Evolutionary conservation across 441 rosid genomes (phyloP), one percentile per base, ranked within the genome.

Genomic region (Corymbia citriodora): DNA sequence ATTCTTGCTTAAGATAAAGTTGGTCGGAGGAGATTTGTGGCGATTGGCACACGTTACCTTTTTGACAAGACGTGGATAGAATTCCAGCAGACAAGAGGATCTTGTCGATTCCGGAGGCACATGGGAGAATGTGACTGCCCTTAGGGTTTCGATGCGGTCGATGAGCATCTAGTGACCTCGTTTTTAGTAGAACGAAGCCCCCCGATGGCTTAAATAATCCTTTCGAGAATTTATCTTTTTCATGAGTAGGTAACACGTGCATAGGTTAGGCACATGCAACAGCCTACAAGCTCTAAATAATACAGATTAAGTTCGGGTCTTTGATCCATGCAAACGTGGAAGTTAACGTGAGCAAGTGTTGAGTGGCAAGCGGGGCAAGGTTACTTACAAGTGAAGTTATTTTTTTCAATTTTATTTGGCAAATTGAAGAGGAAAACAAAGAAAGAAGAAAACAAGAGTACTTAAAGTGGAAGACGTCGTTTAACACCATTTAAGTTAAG

Each of bases 221-320:
- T 36, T 70, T 8, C 18, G 14, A 33, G 33, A 2, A 33, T 33
- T 70, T 70, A 25, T 19, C 48, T 17, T 70, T 70, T 70, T 33
- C 0, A 29, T n/a, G 18, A 0, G 0, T 9, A 3, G 72, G 72
- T 40, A 17, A 9, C 72, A 65, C 36, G 36, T n/a, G 72, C 36
- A n/a, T 17, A 29, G 72, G 72, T 33, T 65, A 1, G 25, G 25
- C 25, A 10, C 48, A 6, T 36, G 48, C 3, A 33, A 6, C 48
- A 10, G 7, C 81, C 14, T 72, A 6, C 48, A 6, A 72, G 81
- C 48, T 19, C 27, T 18, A 18, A 33, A 6, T 33, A 18, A 18
- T 33, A 33, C 13, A 5, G 45, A 40, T 72, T 18, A 33, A 72
- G 81, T 72, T 21, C 45, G 25, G 50, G 83, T 36, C 13, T 40